Evolutionary conservation across 1,284 basidiomycete species (phyloP).

Genomic region (Ganoderma lucidum): DNA sequence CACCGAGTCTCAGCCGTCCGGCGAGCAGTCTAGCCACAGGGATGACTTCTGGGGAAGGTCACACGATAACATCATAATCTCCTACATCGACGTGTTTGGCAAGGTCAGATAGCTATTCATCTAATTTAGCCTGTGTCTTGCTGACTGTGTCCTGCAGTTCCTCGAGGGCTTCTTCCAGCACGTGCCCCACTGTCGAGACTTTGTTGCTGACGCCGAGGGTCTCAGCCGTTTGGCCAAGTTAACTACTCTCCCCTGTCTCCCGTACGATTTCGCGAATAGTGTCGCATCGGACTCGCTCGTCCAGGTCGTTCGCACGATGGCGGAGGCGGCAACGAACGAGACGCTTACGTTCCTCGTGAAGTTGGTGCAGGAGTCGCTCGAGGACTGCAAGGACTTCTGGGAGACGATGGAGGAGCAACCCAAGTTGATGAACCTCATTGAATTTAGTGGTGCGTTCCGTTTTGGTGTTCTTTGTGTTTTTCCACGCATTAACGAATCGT

Average conservation of each 20-base stretch:
- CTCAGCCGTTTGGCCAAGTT: conserved; percentile 81
- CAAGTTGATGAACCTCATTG: conserved; percentile 67
- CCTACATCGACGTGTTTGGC: conserved; percentile 80
- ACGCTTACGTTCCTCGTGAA: conserved; percentile 79
- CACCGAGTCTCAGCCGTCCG: conserved; percentile 5
- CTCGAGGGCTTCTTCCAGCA: conserved; percentile 96
- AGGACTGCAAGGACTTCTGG: conserved; percentile 81
- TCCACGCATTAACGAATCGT: background rate
- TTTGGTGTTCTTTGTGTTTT: background rate
- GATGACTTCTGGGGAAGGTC: conserved; percentile 55
- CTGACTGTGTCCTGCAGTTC: conserved; percentile 60
- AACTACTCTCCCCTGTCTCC: conserved; percentile 86
- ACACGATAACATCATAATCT: conserved; percentile 79
- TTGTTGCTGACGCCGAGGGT: conserved; percentile 81
- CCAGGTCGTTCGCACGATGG: conserved; percentile 88
- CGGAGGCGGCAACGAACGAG: conserved; percentile 84
- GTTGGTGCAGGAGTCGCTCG: conserved; percentile 77
- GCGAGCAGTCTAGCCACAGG: conserved; percentile 20
- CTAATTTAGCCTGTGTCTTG: background rate
- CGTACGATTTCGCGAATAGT: conserved; percentile 89
- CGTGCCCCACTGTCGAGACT: conserved; percentile 89
- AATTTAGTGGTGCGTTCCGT: conserved; percentile 53
- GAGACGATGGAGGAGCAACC: conserved; percentile 57
- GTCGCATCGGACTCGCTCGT: conserved; percentile 86
- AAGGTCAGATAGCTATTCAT: conserved; percentile 55